These are phyloP conservation scores for Penicillium sp. DNA, from an alignment of 2,329 filamentous ascomycete genomes.

Conservation along the genomic window DNA sequence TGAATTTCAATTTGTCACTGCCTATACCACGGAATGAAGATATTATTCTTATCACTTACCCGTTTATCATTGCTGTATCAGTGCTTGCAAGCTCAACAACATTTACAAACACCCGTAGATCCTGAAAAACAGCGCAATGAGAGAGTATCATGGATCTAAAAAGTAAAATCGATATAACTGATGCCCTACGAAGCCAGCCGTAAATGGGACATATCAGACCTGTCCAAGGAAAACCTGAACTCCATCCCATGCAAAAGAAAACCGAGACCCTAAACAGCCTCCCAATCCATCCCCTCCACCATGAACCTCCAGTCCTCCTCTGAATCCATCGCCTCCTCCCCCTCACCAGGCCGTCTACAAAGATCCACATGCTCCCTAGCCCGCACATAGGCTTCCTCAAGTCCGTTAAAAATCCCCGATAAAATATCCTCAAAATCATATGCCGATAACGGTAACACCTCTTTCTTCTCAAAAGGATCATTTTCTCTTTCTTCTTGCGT, in stretches of 20 bases:
- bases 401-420: constrained; percentile 51
- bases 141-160: neutral
- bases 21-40: constrained; percentile 16
- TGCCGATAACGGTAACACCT: constrained; percentile 47
- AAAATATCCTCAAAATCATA: constrained; percentile 61
- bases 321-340: constrained; percentile 17
- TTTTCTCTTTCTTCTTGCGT: constrained; percentile 24
- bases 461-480: constrained; percentile 19
- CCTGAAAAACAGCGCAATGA: neutral
- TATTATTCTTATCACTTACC: neutral
- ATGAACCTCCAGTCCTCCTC: constrained; percentile 54
- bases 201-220: neutral
- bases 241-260: constrained; percentile 7
- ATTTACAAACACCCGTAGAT: no score
- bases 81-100: neutral
- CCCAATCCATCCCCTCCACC: constrained; percentile 58
- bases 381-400: constrained; percentile 54
- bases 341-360: constrained; percentile 20
- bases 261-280: constrained; percentile 32
- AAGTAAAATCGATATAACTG: no score
- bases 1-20: constrained; percentile 16
- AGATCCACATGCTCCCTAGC: constrained; percentile 46
- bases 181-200: neutral
- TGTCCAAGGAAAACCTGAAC: neutral
- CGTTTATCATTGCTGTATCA: no score